phyloP scores from a whole-genome alignment of 1,139 yeast species.

The Sugiyamaella grinbergsii region DNA sequence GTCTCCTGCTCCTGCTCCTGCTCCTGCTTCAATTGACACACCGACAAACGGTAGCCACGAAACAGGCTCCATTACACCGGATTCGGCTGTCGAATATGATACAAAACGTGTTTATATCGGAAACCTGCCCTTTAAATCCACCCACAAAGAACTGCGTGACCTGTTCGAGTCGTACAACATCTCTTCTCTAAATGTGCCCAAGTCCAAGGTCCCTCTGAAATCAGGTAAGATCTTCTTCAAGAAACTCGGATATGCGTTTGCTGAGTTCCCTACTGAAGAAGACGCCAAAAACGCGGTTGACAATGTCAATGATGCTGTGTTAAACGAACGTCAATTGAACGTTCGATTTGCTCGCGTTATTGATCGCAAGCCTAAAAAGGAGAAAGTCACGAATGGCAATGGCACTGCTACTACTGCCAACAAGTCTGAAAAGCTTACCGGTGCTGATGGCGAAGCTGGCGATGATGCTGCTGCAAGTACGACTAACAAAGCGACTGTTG shows the following conservation, averaged over 20 bases:
- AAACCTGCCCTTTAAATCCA: constrained; percentile 39
- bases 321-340: constrained; percentile 52
- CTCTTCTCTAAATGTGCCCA: constrained; percentile 34
- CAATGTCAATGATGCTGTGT: constrained; percentile 51
- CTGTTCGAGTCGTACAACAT: constrained; percentile 38
- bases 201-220: constrained; percentile 21
- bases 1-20: neutral
- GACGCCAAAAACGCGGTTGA: constrained; percentile 52
- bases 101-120: constrained; percentile 38
- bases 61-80: neutral
- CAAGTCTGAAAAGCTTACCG: neutral
- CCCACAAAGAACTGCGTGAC: constrained; percentile 34
- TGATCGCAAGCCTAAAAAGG: constrained; percentile 19
- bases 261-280: constrained; percentile 55
- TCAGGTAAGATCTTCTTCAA: constrained; percentile 27
- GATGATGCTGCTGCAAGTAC: neutral
- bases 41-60: constrained; percentile 5
- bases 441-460: constrained; percentile 7
- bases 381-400: constrained; percentile 8
- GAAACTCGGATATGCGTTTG: constrained; percentile 68
- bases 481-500: constrained; percentile 4
- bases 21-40: neutral
- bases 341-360: constrained; percentile 50
- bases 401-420: constrained; percentile 12
- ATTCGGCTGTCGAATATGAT: constrained; percentile 19